These are phyloP conservation scores for Lyophyllum decastes DNA, from an alignment of 768 basidiomycete species.

Conservation along the genomic window DNA sequence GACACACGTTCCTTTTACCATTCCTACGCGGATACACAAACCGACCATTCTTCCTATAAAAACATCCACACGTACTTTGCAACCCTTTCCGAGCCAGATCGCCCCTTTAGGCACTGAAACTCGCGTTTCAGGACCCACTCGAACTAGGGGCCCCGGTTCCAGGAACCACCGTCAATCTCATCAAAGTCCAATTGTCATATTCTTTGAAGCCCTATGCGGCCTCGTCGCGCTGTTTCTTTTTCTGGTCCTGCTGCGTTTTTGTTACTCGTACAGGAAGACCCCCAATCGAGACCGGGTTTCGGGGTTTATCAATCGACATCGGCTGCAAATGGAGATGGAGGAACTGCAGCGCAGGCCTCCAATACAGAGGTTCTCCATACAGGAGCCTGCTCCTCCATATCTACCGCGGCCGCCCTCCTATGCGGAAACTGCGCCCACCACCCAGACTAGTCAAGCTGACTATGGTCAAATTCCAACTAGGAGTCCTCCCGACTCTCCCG, in stretches of 20 bases:
- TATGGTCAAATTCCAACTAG: constrained; percentile 14
- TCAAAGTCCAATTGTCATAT: constrained; percentile 38
- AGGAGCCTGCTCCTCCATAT: constrained; percentile 55
- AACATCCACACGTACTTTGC: not conserved
- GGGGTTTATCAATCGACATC: constrained; percentile 41
- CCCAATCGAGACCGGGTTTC: constrained; percentile 48
- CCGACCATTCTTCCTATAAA: not conserved
- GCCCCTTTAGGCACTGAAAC: constrained; percentile 2
- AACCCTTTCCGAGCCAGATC: constrained; percentile 1
- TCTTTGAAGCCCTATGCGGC: constrained; percentile 48
- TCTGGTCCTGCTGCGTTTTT: constrained; percentile 39
- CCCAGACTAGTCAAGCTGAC: constrained; percentile 1
- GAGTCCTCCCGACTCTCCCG: constrained; percentile 16
- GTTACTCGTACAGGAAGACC: constrained; percentile 42
- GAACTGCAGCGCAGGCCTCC: constrained; percentile 42
- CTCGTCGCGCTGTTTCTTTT: constrained; percentile 35
- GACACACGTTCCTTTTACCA: constrained; percentile 2
- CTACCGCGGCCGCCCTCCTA: constrained; percentile 52
- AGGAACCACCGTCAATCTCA: constrained; percentile 11
- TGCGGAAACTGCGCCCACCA: constrained; percentile 14
- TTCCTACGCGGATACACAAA: not conserved
- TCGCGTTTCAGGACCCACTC: constrained; percentile 10
- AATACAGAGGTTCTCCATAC: constrained; percentile 26
- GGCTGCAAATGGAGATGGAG: constrained; percentile 52
- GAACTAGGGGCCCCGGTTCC: constrained; percentile 6